phyloP scores from a whole-genome alignment of 352 stramenopile genomes.

The Pythium chondricola region DNA sequence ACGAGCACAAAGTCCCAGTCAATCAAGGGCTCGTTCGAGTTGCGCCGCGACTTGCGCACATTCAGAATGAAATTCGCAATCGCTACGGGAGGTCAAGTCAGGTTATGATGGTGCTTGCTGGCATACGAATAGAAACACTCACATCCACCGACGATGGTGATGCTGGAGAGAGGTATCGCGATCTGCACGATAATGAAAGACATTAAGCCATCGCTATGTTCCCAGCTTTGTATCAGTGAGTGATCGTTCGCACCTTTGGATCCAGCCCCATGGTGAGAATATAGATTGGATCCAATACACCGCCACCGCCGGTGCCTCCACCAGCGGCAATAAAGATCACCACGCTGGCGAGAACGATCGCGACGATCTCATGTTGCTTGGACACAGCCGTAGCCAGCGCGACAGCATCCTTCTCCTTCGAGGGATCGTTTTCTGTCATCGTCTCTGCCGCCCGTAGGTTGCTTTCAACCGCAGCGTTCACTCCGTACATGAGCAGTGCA shows the following conservation, averaged over 20 bases:
- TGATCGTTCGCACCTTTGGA: constrained; percentile 48
- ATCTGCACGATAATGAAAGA: constrained; percentile 41
- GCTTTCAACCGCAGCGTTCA: too few species aligned
- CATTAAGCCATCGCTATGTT: not conserved
- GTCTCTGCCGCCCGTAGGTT: too few species aligned
- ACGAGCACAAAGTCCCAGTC: constrained; percentile 97
- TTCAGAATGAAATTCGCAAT: constrained; percentile 93
- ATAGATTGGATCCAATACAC: constrained; percentile 95
- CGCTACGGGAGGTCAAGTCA: constrained; percentile 22
- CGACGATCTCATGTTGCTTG: constrained; percentile 36
- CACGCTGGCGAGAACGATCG: constrained; percentile 43
- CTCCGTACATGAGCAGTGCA: too few species aligned
- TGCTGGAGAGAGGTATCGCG: constrained; percentile 94
- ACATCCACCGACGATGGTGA: constrained; percentile 91
- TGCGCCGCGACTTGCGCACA: constrained; percentile 79
- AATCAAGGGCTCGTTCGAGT: constrained; percentile 88
- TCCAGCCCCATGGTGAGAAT: constrained; percentile 92
- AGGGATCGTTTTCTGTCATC: not conserved
- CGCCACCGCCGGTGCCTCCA: constrained; percentile 88
- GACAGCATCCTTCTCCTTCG: constrained; percentile 4
- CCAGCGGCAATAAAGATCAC: constrained; percentile 84
- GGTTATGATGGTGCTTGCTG: not conserved
- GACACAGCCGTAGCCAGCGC: constrained; percentile 27
- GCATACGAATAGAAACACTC: not conserved
- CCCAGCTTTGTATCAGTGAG: not conserved